Conservation (phyloP, 768 basidiomycete genomes). For the Tulasnella sp. region DNA sequence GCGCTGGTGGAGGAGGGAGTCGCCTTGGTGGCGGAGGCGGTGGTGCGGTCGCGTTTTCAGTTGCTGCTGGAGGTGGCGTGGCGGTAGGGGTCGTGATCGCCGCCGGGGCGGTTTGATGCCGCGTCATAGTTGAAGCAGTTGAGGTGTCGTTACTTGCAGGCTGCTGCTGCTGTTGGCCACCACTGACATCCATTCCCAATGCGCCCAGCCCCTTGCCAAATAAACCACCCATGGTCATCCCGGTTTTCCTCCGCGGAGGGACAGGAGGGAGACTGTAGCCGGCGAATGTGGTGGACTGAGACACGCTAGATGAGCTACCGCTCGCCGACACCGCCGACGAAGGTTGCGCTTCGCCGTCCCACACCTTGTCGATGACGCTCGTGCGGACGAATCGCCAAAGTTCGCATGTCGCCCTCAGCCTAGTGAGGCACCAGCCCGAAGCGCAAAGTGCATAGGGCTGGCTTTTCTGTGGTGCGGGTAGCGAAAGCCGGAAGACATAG, state of each 20-base stretch:
- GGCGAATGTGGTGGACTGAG: not conserved
- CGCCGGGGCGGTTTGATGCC: not conserved
- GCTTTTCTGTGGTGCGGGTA: constrained; percentile 34
- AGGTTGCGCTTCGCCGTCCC: constrained; percentile 62
- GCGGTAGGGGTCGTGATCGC: not conserved
- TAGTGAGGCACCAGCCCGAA: constrained; percentile 81
- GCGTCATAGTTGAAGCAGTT: not conserved
- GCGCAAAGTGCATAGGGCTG: constrained; percentile 73
- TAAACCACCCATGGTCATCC: constrained; percentile 47
- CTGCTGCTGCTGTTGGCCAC: not conserved
- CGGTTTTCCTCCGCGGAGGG: constrained; percentile 55
- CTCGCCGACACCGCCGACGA: constrained; percentile 6
- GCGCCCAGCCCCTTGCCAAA: constrained; percentile 57
- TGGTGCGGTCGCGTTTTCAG: not conserved
- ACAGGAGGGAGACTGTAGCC: constrained; percentile 51
- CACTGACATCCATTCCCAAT: constrained; percentile 23
- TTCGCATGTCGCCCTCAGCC: constrained; percentile 84
- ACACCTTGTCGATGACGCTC: constrained; percentile 80
- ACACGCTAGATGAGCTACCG: not conserved
- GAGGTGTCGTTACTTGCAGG: not conserved
- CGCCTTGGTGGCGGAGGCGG: not conserved
- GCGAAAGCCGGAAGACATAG: constrained; percentile 46
- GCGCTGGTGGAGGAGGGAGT: constrained; percentile 29
- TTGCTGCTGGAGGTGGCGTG: not conserved
- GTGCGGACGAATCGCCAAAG: constrained; percentile 88